phyloP scores from a whole-genome alignment of 352 stramenopile genomes.

The Globisporangium solare region DNA sequence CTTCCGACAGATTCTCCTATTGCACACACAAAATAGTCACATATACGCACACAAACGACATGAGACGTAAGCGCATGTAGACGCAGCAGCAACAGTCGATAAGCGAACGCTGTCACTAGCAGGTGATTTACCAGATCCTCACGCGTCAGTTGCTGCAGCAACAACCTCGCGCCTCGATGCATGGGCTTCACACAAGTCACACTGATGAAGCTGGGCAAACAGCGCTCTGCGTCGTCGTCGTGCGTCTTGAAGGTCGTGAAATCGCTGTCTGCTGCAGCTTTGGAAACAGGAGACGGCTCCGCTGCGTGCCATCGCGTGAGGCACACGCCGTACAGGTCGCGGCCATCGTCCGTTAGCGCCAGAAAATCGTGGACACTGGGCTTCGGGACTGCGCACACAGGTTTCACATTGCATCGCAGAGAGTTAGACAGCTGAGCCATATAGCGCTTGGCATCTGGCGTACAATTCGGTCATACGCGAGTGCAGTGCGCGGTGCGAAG shows the following conservation, averaged over 20 bases:
- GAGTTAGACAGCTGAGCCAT: not conserved
- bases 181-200: constrained; percentile 20
- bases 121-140: constrained; percentile 5
- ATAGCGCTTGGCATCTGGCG: not conserved
- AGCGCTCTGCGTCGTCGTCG: constrained; percentile 5
- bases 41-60: not conserved
- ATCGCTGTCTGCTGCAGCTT: not conserved
- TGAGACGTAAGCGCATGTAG: too few species aligned
- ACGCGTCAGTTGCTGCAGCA: constrained; percentile 26
- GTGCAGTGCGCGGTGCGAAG: constrained; percentile 17
- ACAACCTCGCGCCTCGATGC: constrained; percentile 17
- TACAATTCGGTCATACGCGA: constrained; percentile 4
- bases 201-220: constrained; percentile 8
- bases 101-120: too few species aligned
- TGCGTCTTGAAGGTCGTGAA: constrained; percentile 6
- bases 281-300: not conserved
- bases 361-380: constrained; percentile 44
- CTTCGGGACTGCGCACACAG: constrained; percentile 16
- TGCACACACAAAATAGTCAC: not conserved
- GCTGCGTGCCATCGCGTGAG: constrained; percentile 18
- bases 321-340: constrained; percentile 28
- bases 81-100: too few species aligned
- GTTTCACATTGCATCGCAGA: not conserved
- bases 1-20: constrained; percentile 9
- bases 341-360: constrained; percentile 9